A percentile compares a stretch with the other conserved stretches of the same genome.
phyloP scores from a whole-genome alignment of 1,139 yeast genomes.

The Meyerozyma elateridarum region DNA sequence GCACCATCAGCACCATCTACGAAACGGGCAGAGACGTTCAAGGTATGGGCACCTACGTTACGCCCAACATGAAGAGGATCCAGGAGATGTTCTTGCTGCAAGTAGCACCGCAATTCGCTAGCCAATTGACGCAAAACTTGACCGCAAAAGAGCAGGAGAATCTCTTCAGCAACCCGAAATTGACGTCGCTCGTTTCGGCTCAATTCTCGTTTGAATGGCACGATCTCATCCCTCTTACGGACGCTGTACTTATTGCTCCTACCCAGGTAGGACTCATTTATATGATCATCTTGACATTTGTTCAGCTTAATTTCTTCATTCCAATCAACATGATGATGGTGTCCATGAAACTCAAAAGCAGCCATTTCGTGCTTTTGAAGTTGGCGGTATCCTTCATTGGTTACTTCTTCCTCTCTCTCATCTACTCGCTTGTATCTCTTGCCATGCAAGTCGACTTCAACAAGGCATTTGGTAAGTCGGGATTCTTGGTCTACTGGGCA shows the following conservation, averaged over 20 bases:
- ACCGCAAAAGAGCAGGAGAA: conserved; percentile 5
- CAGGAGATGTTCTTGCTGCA: conserved; percentile 4
- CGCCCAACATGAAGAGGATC: conserved; percentile 6
- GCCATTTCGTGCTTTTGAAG: conserved; percentile 7
- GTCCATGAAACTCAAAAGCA: conserved; percentile 9
- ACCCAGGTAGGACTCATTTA: conserved; percentile 15
- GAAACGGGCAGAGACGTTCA: conserved; percentile 14
- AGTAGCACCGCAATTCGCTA: conserved; percentile 7
- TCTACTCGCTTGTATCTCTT: conserved; percentile 35
- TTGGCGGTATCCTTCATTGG: neutral
- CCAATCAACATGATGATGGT: conserved; percentile 12
- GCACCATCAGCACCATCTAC: conserved; percentile 10
- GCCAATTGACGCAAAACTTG: conserved; percentile 7
- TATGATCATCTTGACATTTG: conserved; percentile 14
- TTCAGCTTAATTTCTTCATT: conserved; percentile 13
- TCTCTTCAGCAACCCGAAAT: conserved; percentile 3
- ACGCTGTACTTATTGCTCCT: conserved; percentile 13
- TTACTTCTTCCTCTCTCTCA: conserved; percentile 29
- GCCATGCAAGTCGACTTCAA: conserved; percentile 42
- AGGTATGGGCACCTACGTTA: conserved; percentile 10
- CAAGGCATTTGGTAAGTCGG: conserved; percentile 35
- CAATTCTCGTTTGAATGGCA: conserved; percentile 7
- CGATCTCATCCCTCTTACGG: conserved; percentile 11
- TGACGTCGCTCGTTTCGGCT: conserved; percentile 8
- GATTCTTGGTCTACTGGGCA: conserved; percentile 33